Evolutionary conservation across 495 filamentous ascomycete species (phyloP), one percentile per base, ranked within the genome.

Genomic region (Penicillium roqueforti): DNA sequence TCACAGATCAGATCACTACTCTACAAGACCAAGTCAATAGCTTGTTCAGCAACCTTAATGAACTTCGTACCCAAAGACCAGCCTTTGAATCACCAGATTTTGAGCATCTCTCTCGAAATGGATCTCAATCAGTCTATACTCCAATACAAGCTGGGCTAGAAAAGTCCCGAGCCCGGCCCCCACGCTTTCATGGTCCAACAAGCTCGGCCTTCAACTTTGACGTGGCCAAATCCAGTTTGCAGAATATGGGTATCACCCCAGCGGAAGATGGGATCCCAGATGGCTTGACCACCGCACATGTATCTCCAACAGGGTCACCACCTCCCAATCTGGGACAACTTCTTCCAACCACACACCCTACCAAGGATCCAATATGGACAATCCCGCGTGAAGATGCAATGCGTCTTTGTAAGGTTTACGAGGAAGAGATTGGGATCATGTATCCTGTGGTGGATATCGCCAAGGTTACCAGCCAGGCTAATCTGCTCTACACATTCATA

Each of bases 381-480:
- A 76, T 91, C 26, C 77, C 76, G 25, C 83, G 84, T 56, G 81
- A 88, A 25, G 88, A 93, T 58, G 82, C 89, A 47, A 57, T 88
- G 11, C 80, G 87, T 1, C 71, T 95, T 6, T 87, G 85, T 55
- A 72, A 78, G 9, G 77, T 91, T 6, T 89, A 88, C 58, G 86
- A 91, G 48, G 88, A 95, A 65, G 90, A 93, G 65, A 83, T 92
- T 46, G 87, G 87, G 9, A 77, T 90, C 48, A 92, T 92, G 88
- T 92, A 92, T 67, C 89, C 89, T 1, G 77, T 95, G 11, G 68
- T 93, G 19, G 76, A 87, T 52, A 87, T 93, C 32, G 80, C 87
- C 20, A 74, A 75, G 16, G 69, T 91, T 6, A 80, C 85, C 23
- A 72, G 68, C 8, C 83, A 92, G 63, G 83, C 84, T 11, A 80